phyloP scores from a whole-genome alignment of 2,329 filamentous ascomycete genomes.

The Emergomyces orientalis region DNA sequence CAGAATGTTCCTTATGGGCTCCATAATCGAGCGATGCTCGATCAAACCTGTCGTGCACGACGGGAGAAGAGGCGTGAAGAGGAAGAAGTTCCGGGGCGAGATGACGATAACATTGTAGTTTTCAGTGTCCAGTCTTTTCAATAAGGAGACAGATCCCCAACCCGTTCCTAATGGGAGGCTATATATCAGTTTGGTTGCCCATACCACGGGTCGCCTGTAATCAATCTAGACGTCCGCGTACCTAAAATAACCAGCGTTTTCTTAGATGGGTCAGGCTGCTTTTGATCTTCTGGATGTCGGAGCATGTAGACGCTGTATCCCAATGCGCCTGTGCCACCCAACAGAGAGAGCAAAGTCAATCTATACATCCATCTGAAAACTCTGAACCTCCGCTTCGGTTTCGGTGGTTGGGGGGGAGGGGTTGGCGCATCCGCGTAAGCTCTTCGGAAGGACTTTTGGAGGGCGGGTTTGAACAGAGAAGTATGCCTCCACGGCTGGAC shows the following conservation, averaged over 20 bases:
- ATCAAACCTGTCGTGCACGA: slow-evolving; percentile 96
- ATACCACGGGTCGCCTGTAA: neutral
- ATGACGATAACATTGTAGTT: slow-evolving; percentile 99
- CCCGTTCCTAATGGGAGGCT: slow-evolving; percentile 62
- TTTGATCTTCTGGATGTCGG: slow-evolving; percentile 72
- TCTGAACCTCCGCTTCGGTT: slow-evolving; percentile 53
- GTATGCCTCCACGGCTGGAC: slow-evolving; percentile 22
- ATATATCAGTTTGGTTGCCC: slow-evolving; percentile 16
- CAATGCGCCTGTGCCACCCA: slow-evolving; percentile 61
- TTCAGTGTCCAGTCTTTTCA: slow-evolving; percentile 97
- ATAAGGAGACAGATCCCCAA: slow-evolving; percentile 89
- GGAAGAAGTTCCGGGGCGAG: slow-evolving; percentile 98
- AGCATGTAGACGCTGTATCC: slow-evolving; percentile 74
- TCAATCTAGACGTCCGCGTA: slow-evolving; percentile 37
- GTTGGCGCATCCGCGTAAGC: slow-evolving; percentile 40
- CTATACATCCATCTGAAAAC: slow-evolving; percentile 76
- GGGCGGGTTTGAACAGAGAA: slow-evolving; percentile 18
- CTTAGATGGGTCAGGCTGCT: slow-evolving; percentile 72
- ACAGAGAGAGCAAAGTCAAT: slow-evolving; percentile 63
- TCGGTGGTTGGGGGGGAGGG: slow-evolving; percentile 25
- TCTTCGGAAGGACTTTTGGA: slow-evolving; percentile 36
- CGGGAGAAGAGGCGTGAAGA: slow-evolving; percentile 93
- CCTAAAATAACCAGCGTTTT: slow-evolving; percentile 95
- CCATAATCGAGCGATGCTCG: slow-evolving; percentile 99
- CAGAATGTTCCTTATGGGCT: slow-evolving; percentile 91